These are phyloP conservation scores for Neophaeococcomyces mojaviensis DNA, from an alignment of 2,329 filamentous ascomycete species.

Conservation along the genomic window DNA sequence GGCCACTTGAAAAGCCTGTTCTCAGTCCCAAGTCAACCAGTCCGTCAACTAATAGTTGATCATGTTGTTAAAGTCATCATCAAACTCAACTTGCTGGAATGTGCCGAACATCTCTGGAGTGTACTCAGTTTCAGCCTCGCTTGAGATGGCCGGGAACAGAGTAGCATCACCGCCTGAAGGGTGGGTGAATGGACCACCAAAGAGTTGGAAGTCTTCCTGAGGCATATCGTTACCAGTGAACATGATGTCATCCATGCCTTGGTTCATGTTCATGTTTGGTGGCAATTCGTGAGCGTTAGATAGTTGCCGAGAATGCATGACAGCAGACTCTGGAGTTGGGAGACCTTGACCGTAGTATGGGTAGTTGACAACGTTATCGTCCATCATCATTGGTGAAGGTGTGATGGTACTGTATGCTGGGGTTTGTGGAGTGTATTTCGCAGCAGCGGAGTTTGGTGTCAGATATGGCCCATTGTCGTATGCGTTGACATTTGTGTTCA, in stretches of 20 bases:
- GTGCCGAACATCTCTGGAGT: no score
- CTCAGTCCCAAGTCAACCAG: no score
- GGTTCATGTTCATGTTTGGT: slow-evolving; percentile 11
- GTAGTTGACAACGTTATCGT: slow-evolving; percentile 15
- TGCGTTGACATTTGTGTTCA: slow-evolving; percentile 11
- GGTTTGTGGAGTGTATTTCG: slow-evolving; percentile 19
- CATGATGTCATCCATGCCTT: not conserved
- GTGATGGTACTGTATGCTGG: slow-evolving; percentile 24
- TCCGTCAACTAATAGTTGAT: no score
- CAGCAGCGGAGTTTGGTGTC: slow-evolving; percentile 13
- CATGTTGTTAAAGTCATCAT: no score
- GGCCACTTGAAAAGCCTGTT: no score
- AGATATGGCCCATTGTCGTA: slow-evolving; percentile 16
- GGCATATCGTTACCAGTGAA: not conserved
- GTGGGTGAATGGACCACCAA: slow-evolving; percentile 20
- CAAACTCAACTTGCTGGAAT: no score
- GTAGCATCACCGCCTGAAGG: slow-evolving; percentile 18
- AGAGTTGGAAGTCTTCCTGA: slow-evolving; percentile 19
- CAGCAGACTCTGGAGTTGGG: slow-evolving; percentile 21
- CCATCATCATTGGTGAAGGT: slow-evolving; percentile 16
- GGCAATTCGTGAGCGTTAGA: slow-evolving; percentile 17
- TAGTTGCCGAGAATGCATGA: slow-evolving; percentile 21
- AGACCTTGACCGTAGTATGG: slow-evolving; percentile 14
- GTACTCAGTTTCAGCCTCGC: no score
- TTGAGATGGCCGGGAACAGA: slow-evolving; percentile 15